Base-by-base conservation (phyloP, 345 rosid species). In the Eutrema heterophyllum region DNA sequence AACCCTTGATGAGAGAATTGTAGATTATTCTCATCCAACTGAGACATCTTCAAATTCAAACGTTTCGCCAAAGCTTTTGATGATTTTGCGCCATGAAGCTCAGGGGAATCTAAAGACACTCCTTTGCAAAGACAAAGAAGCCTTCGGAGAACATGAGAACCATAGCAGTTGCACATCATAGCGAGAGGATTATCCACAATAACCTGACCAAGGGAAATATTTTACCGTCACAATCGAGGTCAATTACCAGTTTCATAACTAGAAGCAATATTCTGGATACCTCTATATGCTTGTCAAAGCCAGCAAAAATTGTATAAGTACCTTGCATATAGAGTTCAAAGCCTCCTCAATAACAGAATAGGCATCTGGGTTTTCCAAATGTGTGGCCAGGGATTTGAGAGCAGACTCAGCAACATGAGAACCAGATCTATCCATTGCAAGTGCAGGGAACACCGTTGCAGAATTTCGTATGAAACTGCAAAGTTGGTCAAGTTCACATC, bases 381-480 rank as follows among this genome's bases (percentile, higher is more conserved):
- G 96, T 29, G 64, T 40, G 27, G 85, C 81, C 79, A 96, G 74
- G 48, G 94, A 87, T 88, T 89, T 92, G 46, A 96, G 89, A 70
- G 97, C 94, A 51, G 98, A 83, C 83, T 96, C 98, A 0, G 93
- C 93, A 52, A 92, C 98, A 84, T 96, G 97, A 56, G 99, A 96
- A 69, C 98, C 96, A 52, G 96, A 90, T 39, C 89, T 87, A 79
- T 92, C 98, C 94, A 89, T 89, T 43, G 98, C 89, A 80, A 92
- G 84, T 70, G 84, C 82, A 72, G 98, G 91, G 73, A 96, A 92
- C 61, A 76, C 80, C 5, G 76, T 38, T 5, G 91, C 84, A 74
- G 86, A 85, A 56, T 86, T 81, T 40, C 67, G 84, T n/a, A 96
- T 72, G 78, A 96, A 96, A 74, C 85, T 77, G 41, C 98, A 90